Percentiles rank a stretch among this genome's conserved stretches.
Conservation (phyloP, 2,329 filamentous ascomycete genomes). For the Arthrobotrys pseudoclavata region DNA sequence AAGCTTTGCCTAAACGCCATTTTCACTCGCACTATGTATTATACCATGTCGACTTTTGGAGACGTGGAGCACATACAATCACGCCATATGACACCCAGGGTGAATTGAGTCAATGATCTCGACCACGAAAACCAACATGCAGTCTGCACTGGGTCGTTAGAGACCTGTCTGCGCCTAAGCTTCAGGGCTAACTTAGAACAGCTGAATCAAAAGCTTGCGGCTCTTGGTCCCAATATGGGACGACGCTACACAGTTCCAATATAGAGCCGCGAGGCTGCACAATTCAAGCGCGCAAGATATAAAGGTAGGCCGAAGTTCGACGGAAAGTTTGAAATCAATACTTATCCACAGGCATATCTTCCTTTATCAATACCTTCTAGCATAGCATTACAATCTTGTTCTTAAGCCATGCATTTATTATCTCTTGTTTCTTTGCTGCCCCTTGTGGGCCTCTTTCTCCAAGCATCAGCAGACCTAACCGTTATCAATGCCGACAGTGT, state of each 20-base stretch:
- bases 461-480: slow-evolving; percentile 15
- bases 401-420: slow-evolving; percentile 10
- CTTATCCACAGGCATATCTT: neutral
- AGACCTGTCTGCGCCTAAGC: neutral
- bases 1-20: neutral
- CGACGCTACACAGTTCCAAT: neutral
- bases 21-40: neutral
- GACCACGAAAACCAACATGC: slow-evolving; percentile 1
- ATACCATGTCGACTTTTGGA: neutral
- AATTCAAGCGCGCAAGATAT: slow-evolving; percentile 1
- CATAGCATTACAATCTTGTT: neutral
- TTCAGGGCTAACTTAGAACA: neutral
- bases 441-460: slow-evolving; percentile 29
- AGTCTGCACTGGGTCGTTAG: neutral
- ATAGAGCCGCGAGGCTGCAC: neutral
- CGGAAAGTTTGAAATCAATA: neutral
- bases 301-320: neutral
- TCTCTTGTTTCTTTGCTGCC: slow-evolving; percentile 28
- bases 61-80: neutral
- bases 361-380: neutral
- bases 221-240: neutral
- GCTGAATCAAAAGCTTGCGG: neutral
- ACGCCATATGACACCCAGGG: slow-evolving; percentile 3
- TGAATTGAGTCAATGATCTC: neutral
- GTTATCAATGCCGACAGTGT: slow-evolving; percentile 14